Conservation (phyloP, 495 filamentous ascomycete species). For the Aspergillus nanangensis region DNA sequence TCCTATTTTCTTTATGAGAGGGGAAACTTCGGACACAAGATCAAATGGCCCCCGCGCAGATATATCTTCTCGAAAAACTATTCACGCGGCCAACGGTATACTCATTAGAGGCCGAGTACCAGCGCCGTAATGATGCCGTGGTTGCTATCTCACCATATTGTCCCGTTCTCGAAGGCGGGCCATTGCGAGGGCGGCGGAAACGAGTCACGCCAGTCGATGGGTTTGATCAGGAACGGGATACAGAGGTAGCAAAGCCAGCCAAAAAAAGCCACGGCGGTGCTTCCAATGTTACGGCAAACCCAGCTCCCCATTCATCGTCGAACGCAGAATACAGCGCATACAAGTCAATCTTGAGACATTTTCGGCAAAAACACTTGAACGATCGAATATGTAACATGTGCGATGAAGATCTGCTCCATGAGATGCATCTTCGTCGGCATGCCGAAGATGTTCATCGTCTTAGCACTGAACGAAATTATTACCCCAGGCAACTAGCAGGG, state of each 20-base stretch:
- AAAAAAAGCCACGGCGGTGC: conserved; percentile 16
- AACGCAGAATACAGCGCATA: conserved; percentile 16
- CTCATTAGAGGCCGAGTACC: neutral
- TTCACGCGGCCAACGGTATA: neutral
- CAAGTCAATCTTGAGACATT: conserved; percentile 18
- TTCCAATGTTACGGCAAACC: conserved; percentile 21
- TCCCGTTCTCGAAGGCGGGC: neutral
- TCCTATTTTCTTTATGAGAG: no score
- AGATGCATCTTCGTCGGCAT: conserved; percentile 25
- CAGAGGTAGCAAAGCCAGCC: conserved; percentile 6
- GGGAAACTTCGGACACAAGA: neutral
- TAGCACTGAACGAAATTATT: conserved; percentile 1
- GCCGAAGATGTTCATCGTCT: conserved; percentile 16
- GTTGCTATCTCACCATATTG: neutral
- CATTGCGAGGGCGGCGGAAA: neutral
- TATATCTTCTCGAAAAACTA: neutral
- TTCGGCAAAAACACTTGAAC: conserved; percentile 19
- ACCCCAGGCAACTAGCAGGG: neutral
- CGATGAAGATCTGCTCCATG: conserved; percentile 17
- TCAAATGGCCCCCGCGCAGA: neutral
- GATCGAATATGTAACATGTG: conserved; percentile 16
- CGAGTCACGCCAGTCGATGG: neutral
- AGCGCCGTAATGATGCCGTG: neutral
- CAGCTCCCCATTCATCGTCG: conserved; percentile 16
- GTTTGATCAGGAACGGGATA: neutral